A percentile compares a stretch with the other conserved stretches of the same genome.
Conservation (phyloP, 768 basidiomycete genomes). For the Rubroboletus satanas region DNA sequence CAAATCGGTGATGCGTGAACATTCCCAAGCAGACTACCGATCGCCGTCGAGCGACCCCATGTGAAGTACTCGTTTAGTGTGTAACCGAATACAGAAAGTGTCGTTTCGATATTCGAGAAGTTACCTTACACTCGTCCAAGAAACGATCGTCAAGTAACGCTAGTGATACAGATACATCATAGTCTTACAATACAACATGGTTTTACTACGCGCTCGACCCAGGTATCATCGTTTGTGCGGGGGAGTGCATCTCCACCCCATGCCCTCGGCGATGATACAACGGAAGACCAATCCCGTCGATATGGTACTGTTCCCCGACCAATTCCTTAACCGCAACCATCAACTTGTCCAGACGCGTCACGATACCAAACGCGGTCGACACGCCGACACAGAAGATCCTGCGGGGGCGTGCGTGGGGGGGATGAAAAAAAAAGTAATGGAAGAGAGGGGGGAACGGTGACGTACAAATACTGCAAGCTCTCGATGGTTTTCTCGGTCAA, state of each 20-base stretch:
- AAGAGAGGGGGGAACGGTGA: conserved; percentile 10
- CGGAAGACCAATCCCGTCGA: conserved; percentile 56
- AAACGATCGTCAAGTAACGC: background rate
- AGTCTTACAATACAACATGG: background rate
- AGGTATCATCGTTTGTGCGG: conserved; percentile 1
- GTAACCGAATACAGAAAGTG: too few species aligned
- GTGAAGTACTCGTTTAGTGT: too few species aligned
- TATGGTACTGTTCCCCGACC: conserved; percentile 84
- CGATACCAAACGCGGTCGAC: conserved; percentile 61
- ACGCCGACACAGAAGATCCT: conserved; percentile 74
- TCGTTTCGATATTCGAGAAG: too few species aligned
- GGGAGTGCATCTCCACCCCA: conserved; percentile 32
- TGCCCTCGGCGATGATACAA: conserved; percentile 19
- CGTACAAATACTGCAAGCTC: conserved; percentile 77
- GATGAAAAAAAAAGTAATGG: background rate
- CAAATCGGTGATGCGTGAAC: too few species aligned
- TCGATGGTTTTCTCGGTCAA: conserved; percentile 71
- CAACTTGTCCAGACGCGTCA: conserved; percentile 70
- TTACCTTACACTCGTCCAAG: too few species aligned
- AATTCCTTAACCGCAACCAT: conserved; percentile 83
- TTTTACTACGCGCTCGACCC: background rate
- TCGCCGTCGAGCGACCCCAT: too few species aligned
- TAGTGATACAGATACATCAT: background rate
- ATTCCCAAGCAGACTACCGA: too few species aligned
- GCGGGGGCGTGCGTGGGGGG: background rate